Base-by-base conservation (phyloP, 352 stramenopile genomes). In the Thalassiosira livingstoniorum region DNA sequence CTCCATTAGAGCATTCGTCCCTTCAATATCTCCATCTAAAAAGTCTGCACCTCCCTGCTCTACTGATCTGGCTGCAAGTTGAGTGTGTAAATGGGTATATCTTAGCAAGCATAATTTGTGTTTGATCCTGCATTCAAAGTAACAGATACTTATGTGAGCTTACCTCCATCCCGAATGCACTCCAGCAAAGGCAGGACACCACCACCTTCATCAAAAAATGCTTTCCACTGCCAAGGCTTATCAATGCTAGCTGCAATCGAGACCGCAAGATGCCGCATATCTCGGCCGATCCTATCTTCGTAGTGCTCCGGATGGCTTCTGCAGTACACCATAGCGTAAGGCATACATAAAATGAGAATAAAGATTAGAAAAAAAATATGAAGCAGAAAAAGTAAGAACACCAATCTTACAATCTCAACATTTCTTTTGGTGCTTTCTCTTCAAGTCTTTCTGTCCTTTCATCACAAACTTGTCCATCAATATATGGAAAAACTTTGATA, bases 181-280 rank as follows among this genome's bases (percentile, higher is more conserved):
- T 92, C 75, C 4, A 94, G 60, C 15, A 94, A 66, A 29, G 86
- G 87, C 35, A 80, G 57, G 0, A 93, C 75, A 53, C 87, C 90
- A 39, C 87, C 89, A 15, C 71, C 75, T 87, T 94, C 83, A 29
- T 88, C 57, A 73, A 82, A 89, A 75, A 92, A 92, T 25, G 78
- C 66, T 78, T 81, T 76, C 85, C 84, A 94, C 62, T 92, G 79
- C 68, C 63, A 83, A 32, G 76, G 71, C 64, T 83, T 80, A 42
- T 92, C 81, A 39, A 91, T 85, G 55, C 60, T 86, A 3, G 85
- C 78, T 4, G 86, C 81, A 69, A 92, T 87, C 2, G 79, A 87
- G 4, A 92, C 75, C n/a, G 89, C 81, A 27, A 92, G 61, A 51
- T 89, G 78, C 54, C 85, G 53, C 79, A 89, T 90, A 76, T 93